Evolutionary conservation across 2,329 filamentous ascomycete species (phyloP), one percentile per base, ranked within the genome.

Genomic region (Pleurostoma richardsiae): DNA sequence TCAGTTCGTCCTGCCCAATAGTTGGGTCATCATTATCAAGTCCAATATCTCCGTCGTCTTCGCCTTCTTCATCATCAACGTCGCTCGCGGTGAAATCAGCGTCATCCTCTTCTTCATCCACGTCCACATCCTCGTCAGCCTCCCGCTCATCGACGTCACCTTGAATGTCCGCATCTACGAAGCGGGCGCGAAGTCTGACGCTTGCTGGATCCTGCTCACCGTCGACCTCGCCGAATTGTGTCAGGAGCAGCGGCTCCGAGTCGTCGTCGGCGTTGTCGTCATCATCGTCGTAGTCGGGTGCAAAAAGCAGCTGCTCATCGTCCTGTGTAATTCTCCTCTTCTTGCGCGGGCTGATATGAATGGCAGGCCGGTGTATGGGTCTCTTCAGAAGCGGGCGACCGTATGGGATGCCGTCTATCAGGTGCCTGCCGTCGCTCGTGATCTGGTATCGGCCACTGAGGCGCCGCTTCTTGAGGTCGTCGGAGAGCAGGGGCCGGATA

Each of bases 391-490:
- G 82, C 1, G 86, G 83, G 49, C 85, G 79, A 3, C 92, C 91
- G 62, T 92, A 96, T 0, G 90, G 80, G 26, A 96, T 73, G 4
- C 92, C 91, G 61, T 97, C 92, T 8, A 94, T 77, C 5, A 96
- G 74, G 60, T 91, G 90, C 54, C 77, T 85, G 4, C 92, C 91
- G 62, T 89, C 86, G 2, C 70, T 58, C 0, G 86, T 83, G 45
- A 96, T 95, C 64, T 96, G 91, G 53, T 86, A 74, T 42, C 92
- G 82, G 29, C 92, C 91, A 48, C 82, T 84, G 8, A 95, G 68
- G 45, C 81, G 80, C 54, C 90, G 78, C 42, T 83, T 78, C 57
- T 83, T 82, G 6, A 94, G 67, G 61, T 97, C 92, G 40, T 84
- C 79, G 28, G 80, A 83, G 46, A 86, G 76, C 36, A 96, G 78